These are phyloP conservation scores for Aphanomyces invadans DNA, from an alignment of 352 stramenopile species.

Conservation along the genomic window DNA sequence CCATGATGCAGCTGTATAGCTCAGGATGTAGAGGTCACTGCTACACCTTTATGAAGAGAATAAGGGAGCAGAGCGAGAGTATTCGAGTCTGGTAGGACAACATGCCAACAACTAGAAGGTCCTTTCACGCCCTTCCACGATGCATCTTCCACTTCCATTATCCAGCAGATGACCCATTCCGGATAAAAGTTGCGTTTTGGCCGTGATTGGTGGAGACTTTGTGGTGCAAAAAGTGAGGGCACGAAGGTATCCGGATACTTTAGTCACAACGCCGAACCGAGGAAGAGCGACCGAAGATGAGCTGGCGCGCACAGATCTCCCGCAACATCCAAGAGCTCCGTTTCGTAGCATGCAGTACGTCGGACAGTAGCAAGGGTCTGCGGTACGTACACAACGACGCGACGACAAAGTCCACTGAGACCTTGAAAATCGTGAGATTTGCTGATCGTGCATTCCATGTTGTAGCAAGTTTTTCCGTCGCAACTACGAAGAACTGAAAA, in stretches of 20 bases:
- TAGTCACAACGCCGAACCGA: neutral
- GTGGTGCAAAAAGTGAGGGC: slow-evolving; percentile 19
- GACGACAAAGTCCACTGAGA: no score
- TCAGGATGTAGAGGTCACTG: no score
- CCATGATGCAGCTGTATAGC: no score
- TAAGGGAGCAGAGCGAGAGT: no score
- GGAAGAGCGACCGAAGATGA: slow-evolving; percentile 39
- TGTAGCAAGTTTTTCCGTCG: slow-evolving; percentile 78
- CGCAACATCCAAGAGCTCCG: slow-evolving; percentile 75
- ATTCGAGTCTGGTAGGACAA: no score
- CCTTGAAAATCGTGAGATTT: no score
- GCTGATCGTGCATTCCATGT: no score
- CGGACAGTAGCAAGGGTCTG: slow-evolving; percentile 71
- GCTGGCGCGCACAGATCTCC: slow-evolving; percentile 84
- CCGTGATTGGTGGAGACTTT: slow-evolving; percentile 23
- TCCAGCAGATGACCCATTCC: no score
- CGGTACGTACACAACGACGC: slow-evolving; percentile 37
- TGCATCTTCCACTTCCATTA: no score
- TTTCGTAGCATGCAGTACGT: slow-evolving; percentile 78
- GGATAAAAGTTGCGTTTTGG: neutral
- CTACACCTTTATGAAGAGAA: no score
- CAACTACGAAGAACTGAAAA: slow-evolving; percentile 84
- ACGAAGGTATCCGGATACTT: slow-evolving; percentile 3
- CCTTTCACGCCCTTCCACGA: no score
- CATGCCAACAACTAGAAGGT: no score